A percentile compares a stretch with the other conserved stretches of the same genome.
phyloP scores from a whole-genome alignment of 306 rosid genomes.

The Glycine latifolia region DNA sequence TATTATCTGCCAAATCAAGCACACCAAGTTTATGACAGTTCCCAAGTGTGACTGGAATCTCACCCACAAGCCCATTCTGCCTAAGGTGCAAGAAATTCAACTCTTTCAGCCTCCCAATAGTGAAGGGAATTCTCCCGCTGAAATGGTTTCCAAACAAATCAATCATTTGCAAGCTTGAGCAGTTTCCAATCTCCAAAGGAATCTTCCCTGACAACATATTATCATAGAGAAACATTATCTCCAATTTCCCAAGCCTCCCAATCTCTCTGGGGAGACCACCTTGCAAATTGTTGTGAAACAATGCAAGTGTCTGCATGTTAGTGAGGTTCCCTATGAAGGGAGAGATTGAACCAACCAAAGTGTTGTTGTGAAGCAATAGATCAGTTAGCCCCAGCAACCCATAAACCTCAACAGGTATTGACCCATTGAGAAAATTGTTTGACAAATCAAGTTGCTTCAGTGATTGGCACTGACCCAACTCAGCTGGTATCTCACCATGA shows the following conservation, averaged over 20 bases:
- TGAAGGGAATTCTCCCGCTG: constrained; percentile 72
- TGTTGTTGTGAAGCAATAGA: constrained; percentile 77
- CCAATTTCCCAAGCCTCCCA: constrained; percentile 75
- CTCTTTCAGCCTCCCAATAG: constrained; percentile 78
- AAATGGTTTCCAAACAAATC: constrained; percentile 78
- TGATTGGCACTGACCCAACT: constrained; percentile 66
- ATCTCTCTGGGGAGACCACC: constrained; percentile 80
- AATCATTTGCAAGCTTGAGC: constrained; percentile 73
- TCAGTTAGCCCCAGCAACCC: constrained; percentile 56
- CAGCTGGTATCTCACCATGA: constrained; percentile 74
- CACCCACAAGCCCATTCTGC: constrained; percentile 77
- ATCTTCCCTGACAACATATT: constrained; percentile 75
- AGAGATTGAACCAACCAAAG: constrained; percentile 78
- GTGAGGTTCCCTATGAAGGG: constrained; percentile 73
- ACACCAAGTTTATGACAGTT: constrained; percentile 66
- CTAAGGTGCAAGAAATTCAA: constrained; percentile 78
- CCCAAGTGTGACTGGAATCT: constrained; percentile 81
- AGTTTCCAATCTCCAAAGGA: constrained; percentile 85
- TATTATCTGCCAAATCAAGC: constrained; percentile 83
- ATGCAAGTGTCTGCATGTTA: constrained; percentile 54
- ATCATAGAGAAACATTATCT: constrained; percentile 69
- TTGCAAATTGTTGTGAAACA: constrained; percentile 72
- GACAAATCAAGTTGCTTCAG: constrained; percentile 76
- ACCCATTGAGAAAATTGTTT: constrained; percentile 67
- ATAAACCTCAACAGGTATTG: constrained; percentile 76